phyloP scores from a whole-genome alignment of 257 asterid genomes.

The Capsicum chinense region DNA sequence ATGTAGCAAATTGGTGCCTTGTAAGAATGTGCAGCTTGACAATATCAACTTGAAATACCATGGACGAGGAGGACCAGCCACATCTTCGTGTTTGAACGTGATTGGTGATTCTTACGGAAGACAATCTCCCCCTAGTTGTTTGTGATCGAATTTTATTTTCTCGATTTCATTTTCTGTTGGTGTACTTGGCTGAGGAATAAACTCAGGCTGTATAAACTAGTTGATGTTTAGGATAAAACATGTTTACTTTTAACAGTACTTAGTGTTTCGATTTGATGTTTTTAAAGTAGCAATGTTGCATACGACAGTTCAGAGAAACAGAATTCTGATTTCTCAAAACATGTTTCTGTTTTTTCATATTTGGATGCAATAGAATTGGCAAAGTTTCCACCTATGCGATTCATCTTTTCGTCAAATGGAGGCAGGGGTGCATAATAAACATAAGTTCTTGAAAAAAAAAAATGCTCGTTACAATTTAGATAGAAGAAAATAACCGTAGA shows the following conservation, averaged over 20 bases:
- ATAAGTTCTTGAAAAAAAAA: too few species aligned
- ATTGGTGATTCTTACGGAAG: slow-evolving; percentile 54
- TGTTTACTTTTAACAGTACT: background rate
- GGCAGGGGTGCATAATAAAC: too few species aligned
- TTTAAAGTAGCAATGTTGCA: background rate
- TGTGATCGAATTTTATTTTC: slow-evolving; percentile 18
- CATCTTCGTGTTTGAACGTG: slow-evolving; percentile 52
- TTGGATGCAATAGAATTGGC: background rate
- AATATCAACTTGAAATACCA: slow-evolving; percentile 60
- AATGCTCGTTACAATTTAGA: too few species aligned
- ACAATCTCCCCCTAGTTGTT: slow-evolving; percentile 56
- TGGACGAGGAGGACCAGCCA: slow-evolving; percentile 40
- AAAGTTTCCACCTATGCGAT: slow-evolving; percentile 2
- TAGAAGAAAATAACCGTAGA: too few species aligned
- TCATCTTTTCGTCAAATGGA: background rate
- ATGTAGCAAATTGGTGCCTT: slow-evolving; percentile 60
- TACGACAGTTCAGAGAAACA: slow-evolving; percentile 10
- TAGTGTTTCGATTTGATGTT: background rate
- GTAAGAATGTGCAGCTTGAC: slow-evolving; percentile 51
- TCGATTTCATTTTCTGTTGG: background rate
- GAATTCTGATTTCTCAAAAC: background rate
- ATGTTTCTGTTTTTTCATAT: background rate
- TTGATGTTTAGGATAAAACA: background rate
- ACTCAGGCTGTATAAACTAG: slow-evolving; percentile 7
- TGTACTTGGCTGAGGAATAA: background rate